Evolutionary conservation across 176 grass and related monocot genomes (phyloP).

Genomic region (Rhynchospora pubera): DNA sequence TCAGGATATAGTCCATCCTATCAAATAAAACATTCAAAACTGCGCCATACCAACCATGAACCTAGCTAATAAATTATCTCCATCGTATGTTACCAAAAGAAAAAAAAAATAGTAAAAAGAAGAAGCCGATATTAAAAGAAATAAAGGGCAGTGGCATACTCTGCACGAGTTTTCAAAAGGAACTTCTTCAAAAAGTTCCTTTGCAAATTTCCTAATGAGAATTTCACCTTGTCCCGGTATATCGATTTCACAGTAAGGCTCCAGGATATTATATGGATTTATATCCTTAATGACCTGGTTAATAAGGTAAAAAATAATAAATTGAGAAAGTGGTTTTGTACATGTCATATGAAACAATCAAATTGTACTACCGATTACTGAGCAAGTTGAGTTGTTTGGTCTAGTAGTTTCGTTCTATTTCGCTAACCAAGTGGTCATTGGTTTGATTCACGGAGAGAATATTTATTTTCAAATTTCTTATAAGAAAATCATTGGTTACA

Average conservation of each 20-base stretch:
- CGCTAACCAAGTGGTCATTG: no score
- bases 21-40: no score
- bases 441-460: no score
- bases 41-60: no score
- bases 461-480: no score
- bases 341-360: neutral
- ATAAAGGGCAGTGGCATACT: neutral
- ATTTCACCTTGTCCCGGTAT: neutral
- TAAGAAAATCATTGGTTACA: no score
- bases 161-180: neutral
- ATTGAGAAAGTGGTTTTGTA: neutral
- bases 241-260: neutral
- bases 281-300: neutral
- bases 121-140: neutral
- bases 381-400: neutral
- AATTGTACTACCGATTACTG: neutral
- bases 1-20: no score
- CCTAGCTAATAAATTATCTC: no score
- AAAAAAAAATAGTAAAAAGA: neutral
- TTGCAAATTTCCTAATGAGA: neutral
- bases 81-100: neutral
- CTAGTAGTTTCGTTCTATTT: no score
- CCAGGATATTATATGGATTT: neutral
- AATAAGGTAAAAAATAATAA: neutral
- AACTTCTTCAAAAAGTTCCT: neutral